Evolutionary conservation across 148 eudicot species (phyloP), one percentile per base, ranked within the genome.

Genomic region (Rhododendron kiyosumense): DNA sequence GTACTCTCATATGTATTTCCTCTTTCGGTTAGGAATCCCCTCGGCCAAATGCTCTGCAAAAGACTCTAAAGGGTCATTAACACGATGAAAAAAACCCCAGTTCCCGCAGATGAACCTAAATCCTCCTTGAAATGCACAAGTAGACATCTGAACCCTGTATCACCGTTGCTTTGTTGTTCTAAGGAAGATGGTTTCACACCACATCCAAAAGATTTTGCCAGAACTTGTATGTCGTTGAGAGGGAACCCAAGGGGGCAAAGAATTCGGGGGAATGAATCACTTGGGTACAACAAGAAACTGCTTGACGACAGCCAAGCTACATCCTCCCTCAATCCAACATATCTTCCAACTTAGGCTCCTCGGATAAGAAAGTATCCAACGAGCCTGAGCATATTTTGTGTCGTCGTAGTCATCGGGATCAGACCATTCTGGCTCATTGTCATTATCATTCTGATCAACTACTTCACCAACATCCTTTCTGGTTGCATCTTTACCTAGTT

Each of bases 261-360:
- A 26, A 48, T 49, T 48, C 14, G 12, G 15, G 15, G 13, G n/a
- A 59, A 32, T 67, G 79, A 51, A 49, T 48, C 13, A 73, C 24
- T n/a, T 22, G 17, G 73, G 10, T 3, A 38, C 14, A 65, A 57
- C 49, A 49, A 71, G 18, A 30, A 83, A 13, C 28, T 0, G 59
- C 65, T 45, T 52, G 49, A 74, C 1, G 48, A 73, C 49, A 65
- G 78, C 41, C 41, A 38, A 38, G 41, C 41, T 38, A 49, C 67
- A 51, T 24, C 59, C 52, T 78, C 61, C 63, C 52, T 87, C 89
- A 97, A 81, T 97, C 99, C 32, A 95, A 88, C 87, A 97, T 89
- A 83, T 94, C 98, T 83, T 94, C 98, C 91, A 97, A 88, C 91
- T 97, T 98, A 81, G 98, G 94, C 87, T 93, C 95, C 48, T 95